These are phyloP conservation scores for Monoraphidium neglectum DNA, from an alignment of 139 green algal genomes.

Conservation along the genomic window DNA sequence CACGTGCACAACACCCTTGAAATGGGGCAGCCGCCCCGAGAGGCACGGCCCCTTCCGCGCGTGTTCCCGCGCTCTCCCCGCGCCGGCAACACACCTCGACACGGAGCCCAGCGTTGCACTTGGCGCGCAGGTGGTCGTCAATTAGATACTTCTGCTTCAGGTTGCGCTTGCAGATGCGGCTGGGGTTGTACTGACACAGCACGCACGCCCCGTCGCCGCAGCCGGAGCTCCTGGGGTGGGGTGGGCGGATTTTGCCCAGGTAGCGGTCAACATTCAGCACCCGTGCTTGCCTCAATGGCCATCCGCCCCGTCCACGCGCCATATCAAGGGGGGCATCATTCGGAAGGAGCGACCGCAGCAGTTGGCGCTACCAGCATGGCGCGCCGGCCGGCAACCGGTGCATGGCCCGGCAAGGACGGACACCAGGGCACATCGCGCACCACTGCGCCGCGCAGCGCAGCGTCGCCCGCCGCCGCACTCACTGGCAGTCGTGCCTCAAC, in stretches of 20 bases:
- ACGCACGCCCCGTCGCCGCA: constrained; percentile 52
- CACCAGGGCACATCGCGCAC: neutral
- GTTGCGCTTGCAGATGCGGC: constrained; percentile 65
- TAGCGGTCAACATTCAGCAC: neutral
- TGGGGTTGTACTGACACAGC: constrained; percentile 68
- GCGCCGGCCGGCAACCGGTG: neutral
- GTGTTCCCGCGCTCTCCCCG: too few relatives aligned
- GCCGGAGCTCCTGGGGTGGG: constrained; percentile 46
- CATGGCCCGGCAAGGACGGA: neutral
- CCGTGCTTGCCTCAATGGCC: neutral
- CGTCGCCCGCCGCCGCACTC: constrained; percentile 15
- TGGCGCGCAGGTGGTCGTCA: constrained; percentile 62
- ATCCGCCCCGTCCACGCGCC: neutral
- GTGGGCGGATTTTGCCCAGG: too few relatives aligned
- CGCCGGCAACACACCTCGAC: constrained; percentile 48
- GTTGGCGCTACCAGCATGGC: neutral
- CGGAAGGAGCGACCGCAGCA: neutral
- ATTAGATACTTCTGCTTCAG: constrained; percentile 70
- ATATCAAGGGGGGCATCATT: neutral
- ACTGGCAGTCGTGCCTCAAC: constrained; percentile 64
- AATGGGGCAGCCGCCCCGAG: too few relatives aligned
- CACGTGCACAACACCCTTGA: too few relatives aligned
- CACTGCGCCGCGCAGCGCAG: neutral
- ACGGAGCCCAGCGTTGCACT: constrained; percentile 53
- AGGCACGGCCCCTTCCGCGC: too few relatives aligned